Base-by-base conservation (phyloP, 1,284 basidiomycete genomes). In the Trichosporon asahii region DNA sequence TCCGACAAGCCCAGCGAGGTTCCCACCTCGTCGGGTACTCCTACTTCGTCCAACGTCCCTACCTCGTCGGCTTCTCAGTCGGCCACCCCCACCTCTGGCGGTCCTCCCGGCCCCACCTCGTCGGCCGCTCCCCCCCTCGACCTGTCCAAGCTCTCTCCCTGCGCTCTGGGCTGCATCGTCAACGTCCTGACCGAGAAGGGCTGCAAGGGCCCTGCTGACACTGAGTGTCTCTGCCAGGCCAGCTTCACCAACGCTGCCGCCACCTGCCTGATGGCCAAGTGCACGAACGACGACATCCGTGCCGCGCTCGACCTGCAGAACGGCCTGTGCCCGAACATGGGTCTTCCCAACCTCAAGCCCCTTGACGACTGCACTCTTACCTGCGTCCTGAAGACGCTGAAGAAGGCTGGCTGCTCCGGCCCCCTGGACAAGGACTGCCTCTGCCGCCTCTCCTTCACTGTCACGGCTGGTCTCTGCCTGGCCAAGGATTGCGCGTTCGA, bases 381-480 rank as follows among this genome's bases (percentile, higher is more conserved):
- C 18, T 64, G 61, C 14, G 61, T 68, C 12, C n/a, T 64, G 60
- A 65, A 60, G 60, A 37, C 61, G 21, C 61, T 68, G n/a, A 3
- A 15, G n/a, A 23, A 25, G 29, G 21, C 12, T 14, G 21, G 63
- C n/a, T 68, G 67, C 31, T 23, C 12, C 8, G 67, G 67, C 23
- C 67, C 67, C n/a, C 67, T 68, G n/a, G 61, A 68, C 44, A 68
- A 68, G 44, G 49, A 68, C 44, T 68, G 67, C 46, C 63, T 68
- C 61, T 68, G 67, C 46, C 31, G 44, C 9, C 12, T 68, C 31
- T 23, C 29, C n/a, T 68, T 68, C 37, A 29, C 49, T 2, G n/a
- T 46, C 37, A 21, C 60, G 25, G 55, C 55, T 2, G 37, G 35
- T 14, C 8, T 55, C n/a, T 68, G 68, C 29, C 35, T 44, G 18